A percentile compares a stretch with the other conserved stretches of the same genome.
Conservation (phyloP, 768 basidiomycete species). For the Podaxis sp. region DNA sequence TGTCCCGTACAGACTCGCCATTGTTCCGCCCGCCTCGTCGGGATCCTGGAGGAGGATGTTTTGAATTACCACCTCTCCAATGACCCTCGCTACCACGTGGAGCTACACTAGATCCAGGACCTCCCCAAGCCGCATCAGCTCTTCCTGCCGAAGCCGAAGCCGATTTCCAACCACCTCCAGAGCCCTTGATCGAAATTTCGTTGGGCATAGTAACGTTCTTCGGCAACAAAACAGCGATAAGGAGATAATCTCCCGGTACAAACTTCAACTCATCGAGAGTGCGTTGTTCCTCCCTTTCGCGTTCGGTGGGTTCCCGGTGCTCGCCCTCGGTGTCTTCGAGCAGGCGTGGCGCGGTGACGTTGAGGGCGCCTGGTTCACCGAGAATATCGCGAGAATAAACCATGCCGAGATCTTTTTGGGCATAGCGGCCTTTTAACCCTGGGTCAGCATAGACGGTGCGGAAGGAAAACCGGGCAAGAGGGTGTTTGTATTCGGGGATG, state of each 20-base stretch:
- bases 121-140: slow-evolving; percentile 25
- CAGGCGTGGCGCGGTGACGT: slow-evolving; percentile 57
- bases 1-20: slow-evolving; percentile 31
- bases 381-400: slow-evolving; percentile 85
- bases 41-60: slow-evolving; percentile 41
- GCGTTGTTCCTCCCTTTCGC: slow-evolving; percentile 56
- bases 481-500: slow-evolving; percentile 73
- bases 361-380: slow-evolving; percentile 70
- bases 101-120: slow-evolving; percentile 34
- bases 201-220: slow-evolving; percentile 56
- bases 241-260: slow-evolving; percentile 78
- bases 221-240: slow-evolving; percentile 73
- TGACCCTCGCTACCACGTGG: slow-evolving; percentile 56
- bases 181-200: slow-evolving; percentile 56
- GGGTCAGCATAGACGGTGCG: slow-evolving; percentile 77
- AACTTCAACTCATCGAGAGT: slow-evolving; percentile 80
- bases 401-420: slow-evolving; percentile 77
- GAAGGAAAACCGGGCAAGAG: slow-evolving; percentile 81
- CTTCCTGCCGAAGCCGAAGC: slow-evolving; percentile 23
- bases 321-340: slow-evolving; percentile 44
- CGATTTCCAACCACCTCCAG: slow-evolving; percentile 27
- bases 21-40: slow-evolving; percentile 45
- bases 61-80: slow-evolving; percentile 68
- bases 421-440: slow-evolving; percentile 66
- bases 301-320: slow-evolving; percentile 22